Conservation (phyloP, 164 flowering plant species). For the Aristolochia fimbriata region DNA sequence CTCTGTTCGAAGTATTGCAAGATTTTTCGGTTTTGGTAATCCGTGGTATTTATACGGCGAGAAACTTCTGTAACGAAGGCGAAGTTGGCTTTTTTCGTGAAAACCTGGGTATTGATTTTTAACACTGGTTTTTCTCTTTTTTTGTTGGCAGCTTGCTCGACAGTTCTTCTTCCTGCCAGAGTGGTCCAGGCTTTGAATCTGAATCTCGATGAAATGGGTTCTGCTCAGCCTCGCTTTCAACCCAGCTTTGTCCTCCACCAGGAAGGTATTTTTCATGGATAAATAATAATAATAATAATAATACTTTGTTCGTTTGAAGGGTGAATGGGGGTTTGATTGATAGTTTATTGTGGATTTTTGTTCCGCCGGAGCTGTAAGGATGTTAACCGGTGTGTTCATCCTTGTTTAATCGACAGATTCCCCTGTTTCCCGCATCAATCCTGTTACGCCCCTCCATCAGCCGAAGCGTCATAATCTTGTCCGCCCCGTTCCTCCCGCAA, state of each 20-base stretch:
- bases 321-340: no score
- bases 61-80: neutral
- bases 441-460: neutral
- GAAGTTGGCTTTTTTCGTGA: neutral
- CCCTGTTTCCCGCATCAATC: no score
- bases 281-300: no score
- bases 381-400: no score
- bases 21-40: neutral
- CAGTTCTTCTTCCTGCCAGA: conserved; percentile 60
- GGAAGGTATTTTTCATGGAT: conserved; percentile 10
- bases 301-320: no score
- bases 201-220: conserved; percentile 35
- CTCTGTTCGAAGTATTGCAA: neutral
- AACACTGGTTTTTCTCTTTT: neutral
- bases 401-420: no score
- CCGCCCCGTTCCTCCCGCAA: conserved; percentile 11
- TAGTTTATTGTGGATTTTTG: no score
- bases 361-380: no score
- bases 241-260: conserved; percentile 11
- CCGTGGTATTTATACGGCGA: no score
- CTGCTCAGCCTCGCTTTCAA: conserved; percentile 18
- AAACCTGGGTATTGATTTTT: neutral
- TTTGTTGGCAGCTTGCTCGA: conserved; percentile 39
- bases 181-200: conserved; percentile 62
- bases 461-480: conserved; percentile 7